These are phyloP conservation scores for Cnidoscolus chayamansa DNA, from an alignment of 441 rosid species.

Conservation along the genomic window DNA sequence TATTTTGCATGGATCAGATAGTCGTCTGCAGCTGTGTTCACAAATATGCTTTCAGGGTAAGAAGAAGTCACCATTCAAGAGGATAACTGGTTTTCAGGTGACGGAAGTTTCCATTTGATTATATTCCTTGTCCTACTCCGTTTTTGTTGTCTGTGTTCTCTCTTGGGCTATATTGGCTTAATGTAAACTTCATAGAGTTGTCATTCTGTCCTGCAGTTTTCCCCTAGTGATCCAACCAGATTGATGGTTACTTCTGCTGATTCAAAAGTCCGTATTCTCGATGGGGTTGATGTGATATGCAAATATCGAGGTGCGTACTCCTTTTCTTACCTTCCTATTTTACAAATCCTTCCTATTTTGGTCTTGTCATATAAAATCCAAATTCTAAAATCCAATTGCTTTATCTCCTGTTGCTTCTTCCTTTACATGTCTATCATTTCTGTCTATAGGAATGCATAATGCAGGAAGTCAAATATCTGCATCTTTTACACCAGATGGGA, in stretches of 20 bases:
- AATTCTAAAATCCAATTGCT: not conserved
- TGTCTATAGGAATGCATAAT: conserved; percentile 39
- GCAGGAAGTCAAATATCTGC: conserved; percentile 67
- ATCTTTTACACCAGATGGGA: conserved; percentile 68
- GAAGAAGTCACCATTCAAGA: conserved; percentile 66
- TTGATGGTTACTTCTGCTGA: conserved; percentile 87
- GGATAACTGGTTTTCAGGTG: conserved; percentile 89
- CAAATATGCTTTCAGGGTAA: conserved; percentile 58
- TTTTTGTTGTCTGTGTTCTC: not conserved
- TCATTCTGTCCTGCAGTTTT: conserved; percentile 49
- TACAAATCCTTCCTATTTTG: not conserved
- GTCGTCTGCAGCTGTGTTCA: conserved; percentile 62
- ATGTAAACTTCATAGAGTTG: not conserved
- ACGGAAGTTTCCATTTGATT: not conserved
- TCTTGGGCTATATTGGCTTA: no score
- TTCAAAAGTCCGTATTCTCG: conserved; percentile 72
- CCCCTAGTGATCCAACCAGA: conserved; percentile 63
- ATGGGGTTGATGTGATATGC: conserved; percentile 63
- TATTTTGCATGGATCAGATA: conserved; percentile 43
- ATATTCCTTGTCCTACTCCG: conserved; percentile 10
- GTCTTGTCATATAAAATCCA: not conserved
- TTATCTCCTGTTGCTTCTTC: not conserved
- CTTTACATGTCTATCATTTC: not conserved
- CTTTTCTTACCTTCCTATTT: not conserved
- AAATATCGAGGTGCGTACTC: conserved; percentile 42